Conservation (phyloP, 345 rosid genomes). For the Moricandia arvensis region DNA sequence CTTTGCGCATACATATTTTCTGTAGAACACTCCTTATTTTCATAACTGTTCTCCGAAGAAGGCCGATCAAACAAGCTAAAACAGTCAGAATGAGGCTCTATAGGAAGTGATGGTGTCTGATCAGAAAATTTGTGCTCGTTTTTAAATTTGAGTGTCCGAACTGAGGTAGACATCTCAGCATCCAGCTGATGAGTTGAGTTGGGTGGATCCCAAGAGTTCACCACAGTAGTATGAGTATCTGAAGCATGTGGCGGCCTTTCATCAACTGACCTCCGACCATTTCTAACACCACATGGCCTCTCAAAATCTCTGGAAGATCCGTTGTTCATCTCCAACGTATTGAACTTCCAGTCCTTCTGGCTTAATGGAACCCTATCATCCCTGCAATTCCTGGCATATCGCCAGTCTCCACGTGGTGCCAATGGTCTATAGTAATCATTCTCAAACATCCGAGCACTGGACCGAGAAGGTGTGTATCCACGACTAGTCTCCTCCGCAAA, state of each 20-base stretch:
- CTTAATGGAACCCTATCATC: slow-evolving; percentile 61
- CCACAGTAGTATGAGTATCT: slow-evolving; percentile 3
- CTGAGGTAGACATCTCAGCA: slow-evolving; percentile 15
- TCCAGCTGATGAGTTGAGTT: slow-evolving; percentile 30
- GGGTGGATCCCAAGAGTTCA: slow-evolving; percentile 43
- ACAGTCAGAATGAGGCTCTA: slow-evolving; percentile 28
- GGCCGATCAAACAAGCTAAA: slow-evolving; percentile 29
- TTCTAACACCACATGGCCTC: slow-evolving; percentile 55
- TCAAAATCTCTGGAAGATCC: slow-evolving; percentile 53
- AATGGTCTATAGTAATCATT: slow-evolving; percentile 54
- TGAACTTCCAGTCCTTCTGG: slow-evolving; percentile 64
- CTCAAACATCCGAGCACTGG: slow-evolving; percentile 57
- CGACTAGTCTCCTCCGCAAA: slow-evolving; percentile 66
- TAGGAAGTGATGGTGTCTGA: slow-evolving; percentile 27
- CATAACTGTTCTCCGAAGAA: slow-evolving; percentile 27
- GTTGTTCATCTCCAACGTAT: slow-evolving; percentile 64
- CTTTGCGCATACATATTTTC: slow-evolving; percentile 25
- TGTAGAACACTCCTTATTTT: slow-evolving; percentile 24
- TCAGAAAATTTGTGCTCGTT: slow-evolving; percentile 25
- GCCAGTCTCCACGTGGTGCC: slow-evolving; percentile 64
- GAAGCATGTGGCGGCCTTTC: slow-evolving; percentile 46
- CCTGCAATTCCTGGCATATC: slow-evolving; percentile 57
- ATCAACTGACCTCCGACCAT: slow-evolving; percentile 58
- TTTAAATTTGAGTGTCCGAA: slow-evolving; percentile 20
- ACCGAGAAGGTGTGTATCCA: slow-evolving; percentile 53